A percentile compares a stretch with the other conserved stretches of the same genome.
Evolutionary conservation across 768 basidiomycete genomes (phyloP).

Genomic region (Steccherinum ochraceum): DNA sequence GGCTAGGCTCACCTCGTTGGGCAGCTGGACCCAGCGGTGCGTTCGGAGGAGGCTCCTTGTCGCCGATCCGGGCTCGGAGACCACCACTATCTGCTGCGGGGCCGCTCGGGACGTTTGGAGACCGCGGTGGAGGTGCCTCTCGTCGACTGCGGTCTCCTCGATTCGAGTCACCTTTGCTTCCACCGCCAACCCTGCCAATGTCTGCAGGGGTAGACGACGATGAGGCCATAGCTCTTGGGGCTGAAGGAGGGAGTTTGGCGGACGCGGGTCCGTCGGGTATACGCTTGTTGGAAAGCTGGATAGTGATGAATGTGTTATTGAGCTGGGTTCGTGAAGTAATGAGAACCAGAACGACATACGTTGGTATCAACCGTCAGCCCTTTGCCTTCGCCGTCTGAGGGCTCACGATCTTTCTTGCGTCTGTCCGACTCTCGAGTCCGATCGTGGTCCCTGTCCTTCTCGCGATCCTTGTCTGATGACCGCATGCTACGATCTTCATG

Average conservation of each 20-base stretch:
- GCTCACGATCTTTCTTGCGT: constrained; percentile 58
- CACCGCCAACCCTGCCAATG: too few species aligned
- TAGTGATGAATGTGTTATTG: not conserved
- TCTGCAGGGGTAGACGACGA: constrained; percentile 41
- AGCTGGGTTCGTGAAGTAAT: too few species aligned
- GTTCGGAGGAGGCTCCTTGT: constrained; percentile 47
- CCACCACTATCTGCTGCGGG: constrained; percentile 23
- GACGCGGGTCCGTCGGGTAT: constrained; percentile 41
- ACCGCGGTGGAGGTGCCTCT: constrained; percentile 28
- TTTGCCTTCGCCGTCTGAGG: constrained; percentile 42
- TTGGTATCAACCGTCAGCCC: constrained; percentile 47
- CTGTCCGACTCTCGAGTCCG: constrained; percentile 63
- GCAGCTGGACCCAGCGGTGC: constrained; percentile 32
- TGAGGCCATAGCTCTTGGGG: constrained; percentile 71
- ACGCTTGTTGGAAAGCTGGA: constrained; percentile 31
- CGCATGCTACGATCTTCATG: constrained; percentile 71
- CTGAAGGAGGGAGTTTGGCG: constrained; percentile 39
- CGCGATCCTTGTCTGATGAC: constrained; percentile 56
- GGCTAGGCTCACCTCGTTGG: constrained; percentile 26
- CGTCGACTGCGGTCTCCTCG: constrained; percentile 35
- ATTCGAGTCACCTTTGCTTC: constrained; percentile 32
- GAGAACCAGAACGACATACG: too few species aligned
- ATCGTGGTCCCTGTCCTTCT: constrained; percentile 32
- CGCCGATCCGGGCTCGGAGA: constrained; percentile 54
- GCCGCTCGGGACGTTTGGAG: constrained; percentile 11